Evolutionary conservation across 106 monocot species (phyloP).

Genomic region (Phalaenopsis aphrodite): DNA sequence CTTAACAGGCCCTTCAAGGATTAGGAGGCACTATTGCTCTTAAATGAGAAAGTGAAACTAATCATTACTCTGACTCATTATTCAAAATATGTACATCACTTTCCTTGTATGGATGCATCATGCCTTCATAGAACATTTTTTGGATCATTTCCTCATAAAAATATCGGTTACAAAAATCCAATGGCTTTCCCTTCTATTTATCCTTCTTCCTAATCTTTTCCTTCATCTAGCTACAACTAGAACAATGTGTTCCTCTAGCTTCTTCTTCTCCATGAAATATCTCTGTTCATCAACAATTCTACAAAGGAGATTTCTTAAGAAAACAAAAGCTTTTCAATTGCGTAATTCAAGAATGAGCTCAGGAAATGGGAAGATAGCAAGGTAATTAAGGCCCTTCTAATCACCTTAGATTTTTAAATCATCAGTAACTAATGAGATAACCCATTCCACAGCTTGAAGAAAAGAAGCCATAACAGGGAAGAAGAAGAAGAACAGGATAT

Average conservation of each 20-base stretch:
- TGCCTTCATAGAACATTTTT: neutral
- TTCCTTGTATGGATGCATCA: neutral
- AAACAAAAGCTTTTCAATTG: neutral
- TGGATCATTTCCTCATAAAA: neutral
- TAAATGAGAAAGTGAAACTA: neutral
- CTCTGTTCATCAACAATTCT: neutral
- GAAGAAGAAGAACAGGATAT: conserved; percentile 7
- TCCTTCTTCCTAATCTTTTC: neutral
- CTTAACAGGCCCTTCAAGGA: neutral
- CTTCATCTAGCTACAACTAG: neutral
- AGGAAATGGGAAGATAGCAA: neutral
- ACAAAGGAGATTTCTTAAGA: neutral
- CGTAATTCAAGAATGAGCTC: neutral
- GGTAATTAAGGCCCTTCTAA: neutral
- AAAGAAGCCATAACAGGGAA: neutral
- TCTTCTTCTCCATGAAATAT: neutral
- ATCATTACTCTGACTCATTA: conserved; percentile 1
- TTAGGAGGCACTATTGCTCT: neutral
- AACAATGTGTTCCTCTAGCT: neutral
- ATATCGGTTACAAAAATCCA: neutral
- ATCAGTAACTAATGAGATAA: neutral
- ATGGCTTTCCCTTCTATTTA: neutral
- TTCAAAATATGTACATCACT: neutral
- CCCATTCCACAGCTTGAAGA: neutral
- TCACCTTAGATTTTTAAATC: neutral